Percentiles rank a stretch among this genome's conserved stretches.
Evolutionary conservation across 2,329 filamentous ascomycete genomes (phyloP).

Genomic region (Aureobasidium leucospermi): DNA sequence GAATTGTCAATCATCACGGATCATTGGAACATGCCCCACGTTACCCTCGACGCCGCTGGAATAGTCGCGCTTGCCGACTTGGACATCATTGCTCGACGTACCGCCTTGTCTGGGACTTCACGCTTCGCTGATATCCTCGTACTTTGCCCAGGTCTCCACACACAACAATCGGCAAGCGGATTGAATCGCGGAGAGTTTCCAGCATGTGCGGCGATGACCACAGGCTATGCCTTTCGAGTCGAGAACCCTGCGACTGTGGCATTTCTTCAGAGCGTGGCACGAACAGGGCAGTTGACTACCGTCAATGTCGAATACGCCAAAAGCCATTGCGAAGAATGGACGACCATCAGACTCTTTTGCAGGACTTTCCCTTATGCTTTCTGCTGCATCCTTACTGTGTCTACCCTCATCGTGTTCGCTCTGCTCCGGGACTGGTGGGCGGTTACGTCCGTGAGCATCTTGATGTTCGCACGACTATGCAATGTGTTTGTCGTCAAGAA

Average conservation of each 20-base stretch:
- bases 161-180: conserved; percentile 50
- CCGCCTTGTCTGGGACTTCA: conserved; percentile 49
- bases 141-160: conserved; percentile 54
- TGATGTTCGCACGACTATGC: conserved; percentile 48
- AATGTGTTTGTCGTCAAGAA: conserved; percentile 52
- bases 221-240: conserved; percentile 36
- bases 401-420: conserved; percentile 10
- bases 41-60: conserved; percentile 37
- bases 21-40: conserved; percentile 1
- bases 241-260: conserved; percentile 48
- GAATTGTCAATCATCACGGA: background rate
- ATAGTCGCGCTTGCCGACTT: conserved; percentile 55
- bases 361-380: conserved; percentile 5
- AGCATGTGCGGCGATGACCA: conserved; percentile 37
- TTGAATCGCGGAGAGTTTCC: conserved; percentile 38
- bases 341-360: background rate
- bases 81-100: conserved; percentile 48
- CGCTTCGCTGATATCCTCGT: conserved; percentile 51
- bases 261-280: conserved; percentile 36
- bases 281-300: conserved; percentile 24
- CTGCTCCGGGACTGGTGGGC: conserved; percentile 35
- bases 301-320: conserved; percentile 16
- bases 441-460: conserved; percentile 38
- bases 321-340: background rate
- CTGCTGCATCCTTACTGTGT: conserved; percentile 15